Evolutionary conservation across 2,329 filamentous ascomycete species (phyloP).

Genomic region (Monosporascus sp.): DNA sequence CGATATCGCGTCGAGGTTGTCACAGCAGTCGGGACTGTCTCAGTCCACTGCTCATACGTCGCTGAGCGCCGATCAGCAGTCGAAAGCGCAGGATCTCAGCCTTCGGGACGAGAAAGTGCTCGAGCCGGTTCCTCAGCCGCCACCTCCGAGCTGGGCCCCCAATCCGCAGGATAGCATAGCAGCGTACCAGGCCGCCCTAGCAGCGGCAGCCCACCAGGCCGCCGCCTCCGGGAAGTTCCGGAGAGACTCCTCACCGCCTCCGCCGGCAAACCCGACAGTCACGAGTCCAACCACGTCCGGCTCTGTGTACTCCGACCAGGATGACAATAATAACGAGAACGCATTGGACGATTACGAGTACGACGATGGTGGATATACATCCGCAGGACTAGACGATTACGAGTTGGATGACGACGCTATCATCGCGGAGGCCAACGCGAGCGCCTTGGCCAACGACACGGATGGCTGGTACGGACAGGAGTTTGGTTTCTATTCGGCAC

Average conservation of each 20-base stretch:
- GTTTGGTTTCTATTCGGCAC: constrained; percentile 87
- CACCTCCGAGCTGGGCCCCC: constrained; percentile 7
- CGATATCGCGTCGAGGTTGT: constrained; percentile 41
- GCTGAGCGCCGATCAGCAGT: constrained; percentile 31
- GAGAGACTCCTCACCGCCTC: constrained; percentile 47
- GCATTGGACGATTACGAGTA: constrained; percentile 38
- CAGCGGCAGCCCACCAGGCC: constrained; percentile 73
- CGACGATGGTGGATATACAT: constrained; percentile 48
- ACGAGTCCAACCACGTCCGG: constrained; percentile 31
- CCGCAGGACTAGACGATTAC: constrained; percentile 49
- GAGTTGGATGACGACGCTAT: constrained; percentile 82
- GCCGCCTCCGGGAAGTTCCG: constrained; percentile 71
- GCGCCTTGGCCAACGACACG: constrained; percentile 83
- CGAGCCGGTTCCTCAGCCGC: constrained; percentile 8
- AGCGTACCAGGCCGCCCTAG: constrained; percentile 79
- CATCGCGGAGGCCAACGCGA: constrained; percentile 91
- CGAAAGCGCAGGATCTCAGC: constrained; percentile 11
- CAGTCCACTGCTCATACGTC: constrained; percentile 52
- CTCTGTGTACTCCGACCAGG: constrained; percentile 18
- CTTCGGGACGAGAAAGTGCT: constrained; percentile 5
- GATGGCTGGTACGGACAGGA: constrained; percentile 95
- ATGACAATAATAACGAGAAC: constrained; percentile 15
- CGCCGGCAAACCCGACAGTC: constrained; percentile 29
- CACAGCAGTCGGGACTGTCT: constrained; percentile 36
- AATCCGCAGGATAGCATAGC: constrained; percentile 35